phyloP scores from a whole-genome alignment of 2,329 filamentous ascomycete genomes.

The Madurella fahalii region DNA sequence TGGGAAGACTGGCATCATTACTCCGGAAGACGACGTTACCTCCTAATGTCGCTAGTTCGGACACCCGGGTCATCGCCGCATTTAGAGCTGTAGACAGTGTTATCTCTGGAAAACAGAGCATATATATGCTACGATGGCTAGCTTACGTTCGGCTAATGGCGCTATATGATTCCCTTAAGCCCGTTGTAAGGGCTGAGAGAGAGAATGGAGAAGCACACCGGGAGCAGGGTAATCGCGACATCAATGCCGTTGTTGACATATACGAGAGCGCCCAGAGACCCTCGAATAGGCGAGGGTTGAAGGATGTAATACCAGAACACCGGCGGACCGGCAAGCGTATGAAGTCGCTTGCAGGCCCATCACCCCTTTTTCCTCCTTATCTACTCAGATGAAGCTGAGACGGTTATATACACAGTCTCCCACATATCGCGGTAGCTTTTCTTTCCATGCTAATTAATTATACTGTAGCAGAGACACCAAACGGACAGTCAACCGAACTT shows the following conservation, averaged over 20 bases:
- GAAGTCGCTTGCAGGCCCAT: constrained; percentile 7
- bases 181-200: constrained; percentile 7
- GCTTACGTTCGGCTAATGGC: constrained; percentile 9
- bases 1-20: constrained; percentile 11
- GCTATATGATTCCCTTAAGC: constrained; percentile 9
- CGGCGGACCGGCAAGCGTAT: constrained; percentile 4
- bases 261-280: constrained; percentile 10
- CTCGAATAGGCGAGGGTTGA: constrained; percentile 5
- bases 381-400: constrained; percentile 6
- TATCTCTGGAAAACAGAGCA: constrained; percentile 8
- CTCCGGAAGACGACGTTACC: constrained; percentile 9
- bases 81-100: constrained; percentile 11
- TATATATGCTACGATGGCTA: constrained; percentile 6
- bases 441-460: no score
- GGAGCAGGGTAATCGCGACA: constrained; percentile 6
- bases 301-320: constrained; percentile 7
- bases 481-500: constrained; percentile 10
- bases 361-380: constrained; percentile 8
- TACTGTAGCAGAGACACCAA: constrained; percentile 2
- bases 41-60: constrained; percentile 11
- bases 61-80: constrained; percentile 7
- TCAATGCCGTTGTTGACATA: constrained; percentile 9
- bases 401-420: constrained; percentile 7
- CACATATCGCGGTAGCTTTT: neutral
- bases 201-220: constrained; percentile 10